Base-by-base conservation (phyloP, 176 grass and related monocot species). In the Cocos nucifera region DNA sequence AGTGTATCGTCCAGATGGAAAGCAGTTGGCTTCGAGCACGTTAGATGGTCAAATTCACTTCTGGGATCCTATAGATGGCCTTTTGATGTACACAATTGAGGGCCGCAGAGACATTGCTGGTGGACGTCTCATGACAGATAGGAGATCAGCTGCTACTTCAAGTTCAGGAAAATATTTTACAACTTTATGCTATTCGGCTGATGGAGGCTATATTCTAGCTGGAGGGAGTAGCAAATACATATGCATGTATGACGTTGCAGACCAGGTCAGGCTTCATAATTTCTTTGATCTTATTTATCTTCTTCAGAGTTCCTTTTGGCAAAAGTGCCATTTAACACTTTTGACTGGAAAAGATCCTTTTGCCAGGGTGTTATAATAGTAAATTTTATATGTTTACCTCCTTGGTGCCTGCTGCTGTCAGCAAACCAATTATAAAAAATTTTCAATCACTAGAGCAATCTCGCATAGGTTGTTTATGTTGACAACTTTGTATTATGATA, bases 191-290 rank as follows among this genome's bases (percentile, higher is more conserved):
- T 98, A 98, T 80, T 92, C 93, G 67, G 93, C 87, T 35, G 87
- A 98, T 73, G 93, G 93, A 48, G 78, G 78, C 50, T 98, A 80
- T 71, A 98, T 98, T 81, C 77, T 98, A 56, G 93, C 87, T 9
- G 87, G 84, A 75, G 93, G 93, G 59, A 88, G 88, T 73, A 88
- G 87, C 60, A 90, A 90, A 80, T 88, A 91, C 74, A 85, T 92
- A 53, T 98, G 93, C 70, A 91, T 92, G 93, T 98, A 98, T 71
- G 87, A 98, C 61, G 71, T 98, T 59, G 81, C 81, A 53, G 93
- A 98, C 57, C 87, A 98, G 87, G 93, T 98, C 3, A 83, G 81
- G 12, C 63, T 57, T 77, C 51, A 21, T 39, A 22, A 18, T 56
- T 17, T n/a, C 23, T 39, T 39, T 39, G 23, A 59, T 56, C 16